Base-by-base conservation (phyloP, 495 filamentous ascomycete genomes). In the Aspergillus affinis region DNA sequence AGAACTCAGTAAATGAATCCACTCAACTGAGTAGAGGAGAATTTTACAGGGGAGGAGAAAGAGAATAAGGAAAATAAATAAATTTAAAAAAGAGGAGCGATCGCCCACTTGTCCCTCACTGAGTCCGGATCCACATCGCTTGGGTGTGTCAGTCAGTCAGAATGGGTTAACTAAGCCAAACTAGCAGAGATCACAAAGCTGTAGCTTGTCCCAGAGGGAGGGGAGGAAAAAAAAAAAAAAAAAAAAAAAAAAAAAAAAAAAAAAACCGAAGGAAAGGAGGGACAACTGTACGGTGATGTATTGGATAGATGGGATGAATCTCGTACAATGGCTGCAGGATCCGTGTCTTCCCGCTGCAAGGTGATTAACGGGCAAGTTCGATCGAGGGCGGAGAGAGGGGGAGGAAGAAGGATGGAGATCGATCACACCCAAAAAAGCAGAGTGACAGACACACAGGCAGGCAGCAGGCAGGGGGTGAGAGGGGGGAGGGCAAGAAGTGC, bases 341-440 rank as follows among this genome's bases (percentile, higher is more conserved):
- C 59, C 62, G 62, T 58, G 52, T 56, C 55, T 58, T 66, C 58
- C 64, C 65, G 61, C 65, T 67, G 65, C 65, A 67, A 62, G 65
- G 65, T 54, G 52, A 48, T 57, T 27, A 49, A 36, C 45, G 46
- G 46, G 46, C 54, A 56, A 29, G 54, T 56, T 56, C 47, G 55
- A 66, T 63, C 48, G 52, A 48, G 21, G 23, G 2, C 51, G 21
- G 9, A 36, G 51, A 21, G n/a, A 54, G 29, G 32, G 51, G 41
- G 18, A 23, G 20, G 51, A 6, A 32, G 10, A 32, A 32, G 30
- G 7, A 32, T 32, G 32, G 26, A 52, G 30, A 54, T 21, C 41
- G 36, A 54, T 32, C 45, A 23, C 30, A 23, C 2, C 44, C n/a
- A n/a, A n/a, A 26, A 26, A 26, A 26, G 23, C 23, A 26, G 23